Base-by-base conservation (phyloP, 176 grass and related monocot species). In the Bromus sterilis region DNA sequence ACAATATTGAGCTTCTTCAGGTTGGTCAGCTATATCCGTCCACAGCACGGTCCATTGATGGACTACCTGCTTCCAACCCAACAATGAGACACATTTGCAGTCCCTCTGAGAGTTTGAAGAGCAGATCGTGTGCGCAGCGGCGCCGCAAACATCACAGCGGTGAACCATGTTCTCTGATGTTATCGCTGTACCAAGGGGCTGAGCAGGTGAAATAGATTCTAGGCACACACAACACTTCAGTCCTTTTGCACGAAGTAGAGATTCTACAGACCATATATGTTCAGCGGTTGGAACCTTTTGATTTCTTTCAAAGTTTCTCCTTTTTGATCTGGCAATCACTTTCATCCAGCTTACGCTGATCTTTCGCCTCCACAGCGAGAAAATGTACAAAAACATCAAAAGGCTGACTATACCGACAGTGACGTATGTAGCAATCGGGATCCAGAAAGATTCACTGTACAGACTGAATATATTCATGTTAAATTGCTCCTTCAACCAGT, bases 1-100 rank as follows among this genome's bases (percentile, higher is more conserved):
- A 86, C 93, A 95, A 62, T 89, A 92, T 14, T 86, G 86, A 60
- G 28, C 75, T 44, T 95, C 89, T 81, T 87, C 89, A 21, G 93
- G 71, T 21, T 88, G 87, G 58, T 92, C 93, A 51, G 87, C 74
- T 67, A 83, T 67, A 46, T 92, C 93, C 28, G 83, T 82, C 93
- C 93, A 95, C 36, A 88, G 79, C 36, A 95, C 84, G 56, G 84
- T 86, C 93, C 93, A 95, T 35, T 92, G 93, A 72, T 95, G 93
- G 23, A 86, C 64, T 11, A 95, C 82, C 80, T 84, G 77, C 31
- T 92, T 72, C 42, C 71, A 83, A 9, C 93, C 89, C 72, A 83
- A 78, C 87, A 95, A 87, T 35, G 93, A 92, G 5, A 92, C 75
- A 75, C 93, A 95, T 72, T 95, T 95, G 81, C 93, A 95, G 56